Evolutionary conservation across 164 flowering plant species (phyloP), one percentile per base, ranked within the genome.

Genomic region (Stephania japonica): DNA sequence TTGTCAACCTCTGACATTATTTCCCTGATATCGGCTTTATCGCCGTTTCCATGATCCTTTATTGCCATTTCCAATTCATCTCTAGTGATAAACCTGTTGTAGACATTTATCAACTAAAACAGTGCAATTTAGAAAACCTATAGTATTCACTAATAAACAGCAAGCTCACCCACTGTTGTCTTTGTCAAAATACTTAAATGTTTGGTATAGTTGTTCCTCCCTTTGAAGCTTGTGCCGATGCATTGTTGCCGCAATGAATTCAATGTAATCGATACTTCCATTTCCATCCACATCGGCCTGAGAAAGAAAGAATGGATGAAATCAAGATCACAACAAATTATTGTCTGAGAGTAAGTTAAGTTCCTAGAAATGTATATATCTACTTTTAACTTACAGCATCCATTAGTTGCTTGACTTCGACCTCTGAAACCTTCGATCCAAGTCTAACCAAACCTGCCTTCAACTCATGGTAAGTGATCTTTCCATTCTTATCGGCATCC

Each of bases 231-330:
- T 87, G 86, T 92, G 91, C 72, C 91, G 83, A 72, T 92, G 97
- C 95, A 94, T 92, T 56, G 97, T 94, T 27, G 97, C 99, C 24
- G 95, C 91, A 64, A 92, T 87, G 72, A 94, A 94, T 77, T 94
- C 97, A 68, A 91, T 85, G 83, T 92, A 94, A 73, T 92, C 97
- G 43, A 94, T 92, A 1, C 91, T 80, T 47, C 97, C 99, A 83
- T 90, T 85, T 65, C 97, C 95, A 82, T 92, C 97, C 32, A 90
- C 98, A 81, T 94, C 99, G 77, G 98, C 99, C 99, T 94, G 81
- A 70, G 76, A 72, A 0, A 53, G 5, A 71, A 71, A 66, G 64
- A 23, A 50, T 26, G 24, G 49, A 69, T 43, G 23, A 21, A 65
- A 26, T 42, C 19, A 59, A 5, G n/a, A 19, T 69, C 32, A 25